These are phyloP conservation scores for Thymus mandschuricus DNA, from an alignment of 257 asterid genomes.

Conservation along the genomic window DNA sequence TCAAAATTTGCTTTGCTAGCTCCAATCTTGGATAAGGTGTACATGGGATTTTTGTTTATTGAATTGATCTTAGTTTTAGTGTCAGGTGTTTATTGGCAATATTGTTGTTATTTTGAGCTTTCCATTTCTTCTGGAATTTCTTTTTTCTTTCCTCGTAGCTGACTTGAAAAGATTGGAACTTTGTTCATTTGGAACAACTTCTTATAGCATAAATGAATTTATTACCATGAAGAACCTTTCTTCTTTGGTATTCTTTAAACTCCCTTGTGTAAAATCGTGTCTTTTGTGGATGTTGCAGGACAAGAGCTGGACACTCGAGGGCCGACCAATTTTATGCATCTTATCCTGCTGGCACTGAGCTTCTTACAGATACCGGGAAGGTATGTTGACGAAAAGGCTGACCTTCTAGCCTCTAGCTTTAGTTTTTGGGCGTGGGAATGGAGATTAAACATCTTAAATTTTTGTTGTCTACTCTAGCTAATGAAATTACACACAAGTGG, in stretches of 20 bases:
- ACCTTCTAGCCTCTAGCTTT: background rate
- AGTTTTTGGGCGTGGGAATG: background rate
- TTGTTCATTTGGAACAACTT: background rate
- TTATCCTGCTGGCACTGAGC: slow-evolving; percentile 95
- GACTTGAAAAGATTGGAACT: background rate
- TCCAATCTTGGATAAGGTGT: background rate
- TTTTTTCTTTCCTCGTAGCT: too few relatives aligned
- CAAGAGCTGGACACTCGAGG: slow-evolving; percentile 91
- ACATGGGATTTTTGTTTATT: background rate
- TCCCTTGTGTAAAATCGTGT: slow-evolving; percentile 1
- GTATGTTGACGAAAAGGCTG: slow-evolving; percentile 37
- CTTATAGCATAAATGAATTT: background rate
- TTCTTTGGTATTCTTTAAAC: background rate
- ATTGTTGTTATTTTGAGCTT: background rate
- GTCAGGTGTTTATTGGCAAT: background rate
- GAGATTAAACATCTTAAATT: background rate
- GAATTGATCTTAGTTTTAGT: background rate
- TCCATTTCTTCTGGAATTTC: background rate
- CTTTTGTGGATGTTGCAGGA: slow-evolving; percentile 52
- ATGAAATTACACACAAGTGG: background rate
- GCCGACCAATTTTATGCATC: slow-evolving; percentile 96
- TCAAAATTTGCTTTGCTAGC: background rate
- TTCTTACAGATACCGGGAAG: slow-evolving; percentile 81
- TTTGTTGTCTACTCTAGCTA: background rate
- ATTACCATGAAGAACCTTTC: background rate